Base-by-base conservation (phyloP, 1,284 basidiomycete genomes). In the Ustilago trichophora region DNA sequence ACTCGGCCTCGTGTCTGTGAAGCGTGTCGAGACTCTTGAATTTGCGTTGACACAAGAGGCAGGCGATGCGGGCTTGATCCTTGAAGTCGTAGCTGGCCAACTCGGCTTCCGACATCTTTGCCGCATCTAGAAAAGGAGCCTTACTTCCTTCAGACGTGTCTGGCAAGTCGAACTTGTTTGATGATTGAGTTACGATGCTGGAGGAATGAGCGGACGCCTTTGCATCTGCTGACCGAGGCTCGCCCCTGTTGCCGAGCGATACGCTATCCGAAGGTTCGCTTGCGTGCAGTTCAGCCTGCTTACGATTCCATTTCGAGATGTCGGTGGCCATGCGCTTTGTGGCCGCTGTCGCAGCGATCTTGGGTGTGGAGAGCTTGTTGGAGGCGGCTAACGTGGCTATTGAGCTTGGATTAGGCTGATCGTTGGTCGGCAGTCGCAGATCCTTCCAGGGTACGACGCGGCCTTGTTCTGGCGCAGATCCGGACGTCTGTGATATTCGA, bases 1-100 rank as follows among this genome's bases (percentile, higher is more conserved):
- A 70, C 31, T 65, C 62, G 19, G 10, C 52, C 22, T 45, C 45
- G 36, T 70, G 67, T 10, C 54, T 31, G n/a, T 48, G 34, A 26
- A 70, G 54, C 13, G 60, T 62, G 15, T 70, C 67, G 33, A 60
- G 5, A 37, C 42, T 52, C 27, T 70, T 70, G 57, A 70, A 64
- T 22, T 70, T 64, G 48, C 67, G 56, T 27, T 70, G 67, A 18
- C 67, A 70, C 16, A 70, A 29, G n/a, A 70, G 62, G 22, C 67
- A 70, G 18, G 67, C 62, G 21, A 56, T 51, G 34, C 57, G 60
- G 9, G 33, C 42, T 16, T n/a, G 26, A n/a, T 70, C 62, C 19
- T 47, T 54, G 57, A 60, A 70, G 47, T 70, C 57, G 32, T 54
- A 70, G 13, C 21, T 19, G 3, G 22, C 12, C 18, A 70, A 35